Conservation (phyloP, 495 filamentous ascomycete genomes). For the Aspergillus steynii region DNA sequence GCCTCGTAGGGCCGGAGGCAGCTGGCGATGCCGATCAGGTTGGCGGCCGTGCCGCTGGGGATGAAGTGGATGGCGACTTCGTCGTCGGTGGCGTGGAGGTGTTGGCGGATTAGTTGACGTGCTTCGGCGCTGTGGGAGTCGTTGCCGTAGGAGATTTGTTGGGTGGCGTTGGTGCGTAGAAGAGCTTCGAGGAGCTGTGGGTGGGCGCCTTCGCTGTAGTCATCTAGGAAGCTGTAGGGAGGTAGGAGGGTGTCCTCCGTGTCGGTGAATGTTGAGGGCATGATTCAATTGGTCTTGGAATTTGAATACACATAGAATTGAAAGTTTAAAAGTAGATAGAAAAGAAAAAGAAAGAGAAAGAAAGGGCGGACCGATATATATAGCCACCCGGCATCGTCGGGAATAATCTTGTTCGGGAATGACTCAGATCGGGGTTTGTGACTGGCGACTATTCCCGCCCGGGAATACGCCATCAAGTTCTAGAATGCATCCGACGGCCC, state of each 20-base stretch:
- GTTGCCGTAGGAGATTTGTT: constrained; percentile 43
- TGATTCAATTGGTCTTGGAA: neutral
- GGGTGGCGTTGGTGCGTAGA: constrained; percentile 36
- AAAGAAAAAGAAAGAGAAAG: too few relatives aligned
- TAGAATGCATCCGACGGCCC: too few relatives aligned
- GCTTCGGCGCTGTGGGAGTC: constrained; percentile 37
- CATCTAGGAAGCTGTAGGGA: constrained; percentile 44
- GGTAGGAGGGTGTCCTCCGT: neutral
- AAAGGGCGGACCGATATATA: neutral
- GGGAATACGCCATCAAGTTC: neutral
- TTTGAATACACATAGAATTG: too few relatives aligned
- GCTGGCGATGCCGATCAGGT: constrained; percentile 46
- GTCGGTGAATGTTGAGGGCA: neutral
- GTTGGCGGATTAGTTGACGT: constrained; percentile 30
- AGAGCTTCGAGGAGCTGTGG: constrained; percentile 45
- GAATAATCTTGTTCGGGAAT: neutral
- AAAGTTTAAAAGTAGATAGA: too few relatives aligned
- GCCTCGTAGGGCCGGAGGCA: constrained; percentile 46
- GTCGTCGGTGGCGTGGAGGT: constrained; percentile 31
- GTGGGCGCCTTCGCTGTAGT: constrained; percentile 49
- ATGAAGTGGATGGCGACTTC: constrained; percentile 48
- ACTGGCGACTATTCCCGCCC: neutral
- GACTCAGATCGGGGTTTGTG: neutral
- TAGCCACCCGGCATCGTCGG: too few relatives aligned
- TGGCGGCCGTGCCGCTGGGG: constrained; percentile 45